Conservation (phyloP, 2,329 filamentous ascomycete species). For the Uncinocarpus reesii region DNA sequence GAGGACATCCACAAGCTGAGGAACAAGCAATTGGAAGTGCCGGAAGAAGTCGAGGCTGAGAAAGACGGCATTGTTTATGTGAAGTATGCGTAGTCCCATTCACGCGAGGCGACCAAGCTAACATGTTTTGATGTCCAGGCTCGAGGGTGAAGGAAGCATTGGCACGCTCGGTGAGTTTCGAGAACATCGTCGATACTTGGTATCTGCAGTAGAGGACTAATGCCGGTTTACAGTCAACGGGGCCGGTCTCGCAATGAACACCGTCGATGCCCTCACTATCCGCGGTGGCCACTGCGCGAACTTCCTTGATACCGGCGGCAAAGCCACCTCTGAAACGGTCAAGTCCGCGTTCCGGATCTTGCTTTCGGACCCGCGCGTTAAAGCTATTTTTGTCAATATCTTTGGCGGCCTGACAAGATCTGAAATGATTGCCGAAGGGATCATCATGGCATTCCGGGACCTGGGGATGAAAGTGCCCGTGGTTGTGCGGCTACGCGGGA, state of each 20-base stretch:
- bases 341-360: conserved; percentile 66
- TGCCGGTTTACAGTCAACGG: conserved; percentile 60
- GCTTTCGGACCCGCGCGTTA: conserved; percentile 59
- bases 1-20: conserved; percentile 50
- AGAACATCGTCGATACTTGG: background rate
- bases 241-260: conserved; percentile 84
- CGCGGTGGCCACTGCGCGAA: conserved; percentile 64
- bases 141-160: conserved; percentile 50
- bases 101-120: background rate
- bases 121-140: conserved; percentile 20
- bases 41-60: conserved; percentile 53
- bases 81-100: conserved; percentile 34
- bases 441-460: conserved; percentile 62
- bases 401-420: conserved; percentile 62
- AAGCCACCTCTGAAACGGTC: conserved; percentile 74
- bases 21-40: conserved; percentile 42
- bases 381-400: conserved; percentile 62
- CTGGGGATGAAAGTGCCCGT: conserved; percentile 58
- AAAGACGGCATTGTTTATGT: conserved; percentile 70
- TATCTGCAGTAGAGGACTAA: background rate
- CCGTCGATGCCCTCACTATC: conserved; percentile 63
- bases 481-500: conserved; percentile 66
- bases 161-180: conserved; percentile 54
- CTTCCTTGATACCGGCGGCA: conserved; percentile 82
- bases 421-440: conserved; percentile 70